Evolutionary conservation across 768 basidiomycete genomes (phyloP).

Genomic region (Leucogyrophana mollusca): DNA sequence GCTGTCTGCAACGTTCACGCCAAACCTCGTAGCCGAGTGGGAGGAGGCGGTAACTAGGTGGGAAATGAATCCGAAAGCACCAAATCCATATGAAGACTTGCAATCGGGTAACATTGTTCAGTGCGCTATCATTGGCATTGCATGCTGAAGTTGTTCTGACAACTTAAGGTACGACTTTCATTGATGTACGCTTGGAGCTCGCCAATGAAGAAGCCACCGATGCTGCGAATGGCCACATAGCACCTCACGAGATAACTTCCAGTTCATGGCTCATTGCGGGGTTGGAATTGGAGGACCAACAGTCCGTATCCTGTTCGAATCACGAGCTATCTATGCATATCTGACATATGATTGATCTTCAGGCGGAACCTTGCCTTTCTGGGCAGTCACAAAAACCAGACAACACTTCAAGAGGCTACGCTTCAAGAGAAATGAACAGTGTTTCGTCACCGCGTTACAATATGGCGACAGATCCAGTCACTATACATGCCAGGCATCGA

Average conservation of each 20-base stretch:
- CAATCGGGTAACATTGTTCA: too few relatives aligned
- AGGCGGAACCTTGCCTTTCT: neutral
- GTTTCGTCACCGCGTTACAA: constrained; percentile 5
- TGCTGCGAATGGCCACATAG: neutral
- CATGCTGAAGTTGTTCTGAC: too few relatives aligned
- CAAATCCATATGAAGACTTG: too few relatives aligned
- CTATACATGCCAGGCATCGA: constrained; percentile 15
- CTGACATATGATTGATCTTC: neutral
- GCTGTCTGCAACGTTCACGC: too few relatives aligned
- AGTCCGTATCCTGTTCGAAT: constrained; percentile 5
- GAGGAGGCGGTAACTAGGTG: too few relatives aligned
- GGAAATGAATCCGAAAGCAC: too few relatives aligned
- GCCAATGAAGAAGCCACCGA: constrained; percentile 14
- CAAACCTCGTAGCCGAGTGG: too few relatives aligned
- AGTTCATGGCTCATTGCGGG: constrained; percentile 13
- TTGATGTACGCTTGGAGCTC: constrained; percentile 6
- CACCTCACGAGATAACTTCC: neutral
- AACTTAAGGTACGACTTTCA: constrained; percentile 8
- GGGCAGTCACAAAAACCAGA: neutral
- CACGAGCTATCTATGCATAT: neutral
- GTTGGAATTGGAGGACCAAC: constrained; percentile 8
- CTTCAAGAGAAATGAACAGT: constrained; percentile 6
- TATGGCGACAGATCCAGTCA: constrained; percentile 7
- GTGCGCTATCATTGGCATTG: too few relatives aligned
- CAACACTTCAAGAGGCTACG: constrained; percentile 4